Evolutionary conservation across 2,329 filamentous ascomycete species (phyloP).

Genomic region (Trichoderma sp.): DNA sequence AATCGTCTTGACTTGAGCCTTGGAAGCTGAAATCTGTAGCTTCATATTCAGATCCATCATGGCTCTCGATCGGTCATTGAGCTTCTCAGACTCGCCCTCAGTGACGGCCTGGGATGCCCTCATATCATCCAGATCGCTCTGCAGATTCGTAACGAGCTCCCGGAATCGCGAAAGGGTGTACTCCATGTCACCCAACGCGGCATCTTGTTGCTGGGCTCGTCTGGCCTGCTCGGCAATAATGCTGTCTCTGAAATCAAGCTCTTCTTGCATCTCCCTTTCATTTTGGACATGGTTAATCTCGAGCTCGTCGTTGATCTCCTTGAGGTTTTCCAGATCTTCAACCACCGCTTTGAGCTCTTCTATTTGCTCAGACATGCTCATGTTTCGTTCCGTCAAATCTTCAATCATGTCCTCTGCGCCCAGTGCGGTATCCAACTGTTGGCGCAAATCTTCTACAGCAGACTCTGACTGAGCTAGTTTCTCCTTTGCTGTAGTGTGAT

Average conservation of each 20-base stretch:
- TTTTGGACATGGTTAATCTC: constrained; percentile 91
- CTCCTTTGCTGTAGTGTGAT: constrained; percentile 70
- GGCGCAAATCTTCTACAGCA: constrained; percentile 79
- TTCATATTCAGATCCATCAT: constrained; percentile 98
- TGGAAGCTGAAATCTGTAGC: constrained; percentile 83
- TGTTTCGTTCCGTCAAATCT: constrained; percentile 84
- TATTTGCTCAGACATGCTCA: constrained; percentile 78
- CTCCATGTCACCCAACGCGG: constrained; percentile 81
- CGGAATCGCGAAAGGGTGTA: constrained; percentile 88
- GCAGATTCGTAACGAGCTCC: constrained; percentile 81
- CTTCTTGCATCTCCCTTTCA: constrained; percentile 91
- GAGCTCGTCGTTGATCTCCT: constrained; percentile 92
- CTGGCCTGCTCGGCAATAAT: constrained; percentile 81
- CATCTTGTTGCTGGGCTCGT: constrained; percentile 73
- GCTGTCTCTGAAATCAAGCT: constrained; percentile 84
- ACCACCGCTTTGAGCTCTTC: constrained; percentile 80
- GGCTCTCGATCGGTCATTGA: constrained; percentile 82
- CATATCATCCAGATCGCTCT: constrained; percentile 88
- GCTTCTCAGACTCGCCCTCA: constrained; percentile 87
- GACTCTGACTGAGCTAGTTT: constrained; percentile 72
- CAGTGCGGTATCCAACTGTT: constrained; percentile 86
- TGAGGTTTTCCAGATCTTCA: constrained; percentile 83
- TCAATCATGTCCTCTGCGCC: constrained; percentile 94
- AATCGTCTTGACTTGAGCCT: constrained; percentile 92
- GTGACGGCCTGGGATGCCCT: constrained; percentile 88